Evolutionary conservation across 2,329 filamentous ascomycete genomes (phyloP).

Genomic region (Lanzia echinophila): DNA sequence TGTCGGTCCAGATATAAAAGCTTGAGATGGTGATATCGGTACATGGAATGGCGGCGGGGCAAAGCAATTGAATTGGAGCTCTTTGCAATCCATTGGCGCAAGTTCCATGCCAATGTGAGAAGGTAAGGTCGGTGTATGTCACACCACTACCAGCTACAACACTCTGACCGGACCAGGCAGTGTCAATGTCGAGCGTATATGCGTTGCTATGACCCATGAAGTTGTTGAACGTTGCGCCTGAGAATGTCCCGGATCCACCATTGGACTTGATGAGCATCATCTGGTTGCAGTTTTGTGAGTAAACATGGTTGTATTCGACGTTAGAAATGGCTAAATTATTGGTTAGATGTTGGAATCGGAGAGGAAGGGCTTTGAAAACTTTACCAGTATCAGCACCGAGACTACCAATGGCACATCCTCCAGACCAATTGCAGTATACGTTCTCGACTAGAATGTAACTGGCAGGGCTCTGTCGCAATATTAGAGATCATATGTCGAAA

Average conservation of each 20-base stretch:
- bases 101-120: slow-evolving; percentile 51
- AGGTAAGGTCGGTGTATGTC: slow-evolving; percentile 43
- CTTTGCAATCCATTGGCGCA: slow-evolving; percentile 35
- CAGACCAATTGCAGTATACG: slow-evolving; percentile 57
- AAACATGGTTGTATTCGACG: slow-evolving; percentile 50
- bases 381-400: slow-evolving; percentile 39
- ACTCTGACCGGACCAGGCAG: slow-evolving; percentile 43
- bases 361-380: neutral
- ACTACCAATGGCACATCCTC: slow-evolving; percentile 51
- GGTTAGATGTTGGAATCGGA: neutral
- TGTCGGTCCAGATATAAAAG: slow-evolving; percentile 48
- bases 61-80: slow-evolving; percentile 47
- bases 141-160: slow-evolving; percentile 43
- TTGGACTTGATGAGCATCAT: slow-evolving; percentile 59
- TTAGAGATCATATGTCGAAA: neutral
- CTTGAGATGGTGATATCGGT: slow-evolving; percentile 43
- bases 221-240: slow-evolving; percentile 45
- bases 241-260: slow-evolving; percentile 47
- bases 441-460: slow-evolving; percentile 52
- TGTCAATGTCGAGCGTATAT: slow-evolving; percentile 50
- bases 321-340: slow-evolving; percentile 38
- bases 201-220: slow-evolving; percentile 55
- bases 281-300: slow-evolving; percentile 52
- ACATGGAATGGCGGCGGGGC: slow-evolving; percentile 45
- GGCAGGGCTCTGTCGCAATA: slow-evolving; percentile 39